Evolutionary conservation across 2,329 filamentous ascomycete genomes (phyloP).

Genomic region (Monilinia laxa): DNA sequence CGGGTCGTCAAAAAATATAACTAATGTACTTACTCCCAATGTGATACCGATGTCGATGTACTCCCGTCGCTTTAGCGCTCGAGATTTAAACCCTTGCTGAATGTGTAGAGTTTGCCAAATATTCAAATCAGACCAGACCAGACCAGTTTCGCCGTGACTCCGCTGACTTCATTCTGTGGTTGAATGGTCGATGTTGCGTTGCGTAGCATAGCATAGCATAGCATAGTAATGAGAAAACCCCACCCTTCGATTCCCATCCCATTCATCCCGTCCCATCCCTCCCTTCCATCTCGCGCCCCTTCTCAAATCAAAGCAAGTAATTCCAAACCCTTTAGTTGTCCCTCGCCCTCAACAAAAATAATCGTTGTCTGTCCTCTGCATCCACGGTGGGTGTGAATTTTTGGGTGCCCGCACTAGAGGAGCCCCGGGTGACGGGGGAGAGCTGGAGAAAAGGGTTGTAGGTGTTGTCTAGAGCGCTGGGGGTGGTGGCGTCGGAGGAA

Average conservation of each 20-base stretch:
- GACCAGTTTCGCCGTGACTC: no score
- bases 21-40: no score
- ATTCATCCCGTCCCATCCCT: background rate
- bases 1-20: no score
- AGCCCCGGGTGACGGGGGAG: conserved; percentile 13
- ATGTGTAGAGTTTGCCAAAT: no score
- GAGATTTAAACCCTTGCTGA: no score
- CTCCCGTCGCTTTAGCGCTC: no score
- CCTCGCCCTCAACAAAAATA: conserved; percentile 21
- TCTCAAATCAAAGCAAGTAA: background rate
- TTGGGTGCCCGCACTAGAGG: background rate
- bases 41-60: no score
- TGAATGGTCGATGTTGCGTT: no score
- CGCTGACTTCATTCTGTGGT: no score
- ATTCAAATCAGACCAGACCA: no score
- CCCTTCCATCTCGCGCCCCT: background rate
- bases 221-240: background rate
- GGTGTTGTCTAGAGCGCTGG: background rate
- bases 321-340: conserved; percentile 10
- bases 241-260: background rate
- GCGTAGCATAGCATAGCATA: no score
- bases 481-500: conserved; percentile 6
- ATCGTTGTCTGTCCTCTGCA: conserved; percentile 20
- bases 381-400: conserved; percentile 10
- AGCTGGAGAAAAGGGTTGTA: conserved; percentile 22